phyloP scores from a whole-genome alignment of 2,329 filamentous ascomycete species.

The Neofusicoccum parvum region DNA sequence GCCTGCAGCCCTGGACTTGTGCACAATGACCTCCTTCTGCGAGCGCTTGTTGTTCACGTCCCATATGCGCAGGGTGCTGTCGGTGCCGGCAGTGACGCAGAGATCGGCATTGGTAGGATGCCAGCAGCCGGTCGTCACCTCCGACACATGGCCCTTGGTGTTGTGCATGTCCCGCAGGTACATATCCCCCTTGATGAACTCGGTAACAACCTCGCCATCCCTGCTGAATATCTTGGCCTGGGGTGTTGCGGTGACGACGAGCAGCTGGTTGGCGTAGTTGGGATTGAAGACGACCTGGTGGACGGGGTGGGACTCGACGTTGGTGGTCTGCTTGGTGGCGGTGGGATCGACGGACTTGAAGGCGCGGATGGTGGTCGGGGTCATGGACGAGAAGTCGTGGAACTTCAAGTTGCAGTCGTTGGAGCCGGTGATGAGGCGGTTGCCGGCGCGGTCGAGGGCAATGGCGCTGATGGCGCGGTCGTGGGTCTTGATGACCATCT shows the following conservation, averaged over 20 bases:
- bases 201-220: constrained; percentile 81
- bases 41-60: constrained; percentile 87
- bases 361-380: constrained; percentile 86
- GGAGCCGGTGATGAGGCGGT: constrained; percentile 84
- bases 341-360: constrained; percentile 93
- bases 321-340: constrained; percentile 69
- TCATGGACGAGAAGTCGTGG: constrained; percentile 95
- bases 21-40: constrained; percentile 92
- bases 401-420: constrained; percentile 90
- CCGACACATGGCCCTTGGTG: constrained; percentile 94
- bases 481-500: constrained; percentile 90
- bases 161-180: constrained; percentile 97
- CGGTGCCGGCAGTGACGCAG: constrained; percentile 88
- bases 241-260: constrained; percentile 85
- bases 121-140: constrained; percentile 88
- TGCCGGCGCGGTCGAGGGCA: constrained; percentile 81
- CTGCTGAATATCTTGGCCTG: constrained; percentile 88
- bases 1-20: constrained; percentile 89
- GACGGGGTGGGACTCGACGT: constrained; percentile 82
- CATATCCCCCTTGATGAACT: constrained; percentile 98
- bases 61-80: constrained; percentile 96
- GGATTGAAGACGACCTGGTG: constrained; percentile 87
- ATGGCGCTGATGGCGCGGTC: constrained; percentile 82
- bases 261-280: constrained; percentile 73
- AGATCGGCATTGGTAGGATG: constrained; percentile 82